Evolutionary conservation across 2,329 filamentous ascomycete species (phyloP), one percentile per base, ranked within the genome.

Genomic region (Phialocephala sp.): DNA sequence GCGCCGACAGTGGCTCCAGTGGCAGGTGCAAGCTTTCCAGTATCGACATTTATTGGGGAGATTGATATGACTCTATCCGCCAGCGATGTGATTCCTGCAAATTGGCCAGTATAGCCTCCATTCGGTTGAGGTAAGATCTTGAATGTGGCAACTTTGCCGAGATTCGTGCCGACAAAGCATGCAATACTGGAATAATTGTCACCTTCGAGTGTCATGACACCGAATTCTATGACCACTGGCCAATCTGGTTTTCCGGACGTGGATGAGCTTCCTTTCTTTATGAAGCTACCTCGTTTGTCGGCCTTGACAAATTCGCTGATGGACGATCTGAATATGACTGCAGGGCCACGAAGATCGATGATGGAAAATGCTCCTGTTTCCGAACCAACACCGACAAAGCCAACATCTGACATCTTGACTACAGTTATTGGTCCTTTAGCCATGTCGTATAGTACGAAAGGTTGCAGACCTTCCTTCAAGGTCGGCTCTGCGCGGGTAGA

Each of bases 171-270:
- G 1, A 96, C 91, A 71, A 98, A 96, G 71, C 95, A 91, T 65
- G 90, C 88, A 64, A 99, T 97, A 74, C 93, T 97, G 1, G 95
- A 98, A 76, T 97, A 99, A 69, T 92, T 89, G 75, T 98, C 94
- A n/a, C 90, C 91, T 52, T 98, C 95, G 4, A 97, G 80, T 2
- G 91, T 96, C 88, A 99, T 90, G 56, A 97, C 92, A 61, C 92
- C 93, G 79, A 98, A 99, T 75, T 97, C 92, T 35, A 98, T 88
- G 36, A 82, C 84, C 0, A 92, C 93, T 0, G 92, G 88, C 86
- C 89, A 96, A 74, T 97, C 94, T 2, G 81, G 76, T 60, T 83
- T 82, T 1, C 80, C 76, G 4, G 81, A 27, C 81, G 78, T 60
- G 77, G 80, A 63, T 35, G 82, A 85, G 64, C 83, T 84, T 14